These are phyloP conservation scores for Plasmodium blacklocki DNA, from an alignment of 169 alveolate species.

Conservation along the genomic window DNA sequence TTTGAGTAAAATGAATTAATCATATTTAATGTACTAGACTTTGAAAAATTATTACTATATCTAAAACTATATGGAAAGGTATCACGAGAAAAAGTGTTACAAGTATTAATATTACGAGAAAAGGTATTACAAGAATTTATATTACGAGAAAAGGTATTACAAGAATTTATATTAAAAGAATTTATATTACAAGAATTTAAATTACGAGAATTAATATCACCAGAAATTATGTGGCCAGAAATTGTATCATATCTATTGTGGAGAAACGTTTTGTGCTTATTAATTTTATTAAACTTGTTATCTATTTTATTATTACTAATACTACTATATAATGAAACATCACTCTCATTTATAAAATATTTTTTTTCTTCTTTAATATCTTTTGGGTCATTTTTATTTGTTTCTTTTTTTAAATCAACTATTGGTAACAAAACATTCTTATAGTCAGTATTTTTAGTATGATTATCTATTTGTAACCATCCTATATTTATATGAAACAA, in stretches of 20 bases:
- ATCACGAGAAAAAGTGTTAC: slow-evolving; percentile 9
- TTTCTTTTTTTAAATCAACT: slow-evolving; percentile 30
- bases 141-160: too few species aligned
- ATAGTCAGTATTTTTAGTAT: slow-evolving; percentile 69
- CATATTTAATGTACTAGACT: slow-evolving; percentile 20
- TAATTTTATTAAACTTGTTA: neutral
- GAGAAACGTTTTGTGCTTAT: neutral
- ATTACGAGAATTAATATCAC: too few species aligned
- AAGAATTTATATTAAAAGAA: too few species aligned
- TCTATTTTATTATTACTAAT: neutral
- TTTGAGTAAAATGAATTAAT: slow-evolving; percentile 6
- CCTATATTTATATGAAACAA: slow-evolving; percentile 65
- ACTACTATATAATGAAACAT: neutral
- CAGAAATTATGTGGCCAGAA: too few species aligned
- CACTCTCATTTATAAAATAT: neutral
- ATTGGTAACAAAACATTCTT: slow-evolving; percentile 69
- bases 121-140: too few species aligned
- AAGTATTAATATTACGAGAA: neutral
- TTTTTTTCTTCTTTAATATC: neutral
- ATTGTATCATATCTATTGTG: too few species aligned
- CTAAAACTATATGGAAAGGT: neutral
- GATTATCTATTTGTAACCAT: slow-evolving; percentile 77
- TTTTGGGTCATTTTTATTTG: neutral
- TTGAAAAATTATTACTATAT: slow-evolving; percentile 26
- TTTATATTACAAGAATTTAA: too few species aligned